Percentiles rank a stretch among this genome's conserved stretches.
Conservation (phyloP, 495 filamentous ascomycete species). For the Pyronema omphalodes region DNA sequence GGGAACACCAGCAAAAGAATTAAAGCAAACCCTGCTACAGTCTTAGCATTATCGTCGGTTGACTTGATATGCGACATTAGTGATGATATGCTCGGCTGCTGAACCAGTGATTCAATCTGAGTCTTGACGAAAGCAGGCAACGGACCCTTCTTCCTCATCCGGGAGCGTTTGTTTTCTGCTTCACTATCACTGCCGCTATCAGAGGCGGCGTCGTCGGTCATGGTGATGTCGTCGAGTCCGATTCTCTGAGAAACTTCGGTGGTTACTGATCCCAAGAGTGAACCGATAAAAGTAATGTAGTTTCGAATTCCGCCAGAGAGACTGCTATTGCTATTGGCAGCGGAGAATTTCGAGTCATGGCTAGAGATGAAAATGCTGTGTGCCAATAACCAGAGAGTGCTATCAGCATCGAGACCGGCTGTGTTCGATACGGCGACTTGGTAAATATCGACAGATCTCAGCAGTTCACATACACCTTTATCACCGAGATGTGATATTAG, state of each 20-base stretch:
- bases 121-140: constrained; percentile 40
- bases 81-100: constrained; percentile 30
- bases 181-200: constrained; percentile 10
- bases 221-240: constrained; percentile 32
- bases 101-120: constrained; percentile 43
- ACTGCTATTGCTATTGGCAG: constrained; percentile 1
- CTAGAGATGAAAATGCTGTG: constrained; percentile 64
- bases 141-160: constrained; percentile 15
- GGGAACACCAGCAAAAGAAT: constrained; percentile 79
- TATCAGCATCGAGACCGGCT: neutral
- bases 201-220: constrained; percentile 17
- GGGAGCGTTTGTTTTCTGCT: neutral
- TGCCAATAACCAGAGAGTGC: constrained; percentile 54
- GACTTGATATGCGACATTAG: constrained; percentile 23
- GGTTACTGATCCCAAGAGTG: constrained; percentile 42
- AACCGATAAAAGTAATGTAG: constrained; percentile 49
- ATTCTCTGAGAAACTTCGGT: constrained; percentile 37
- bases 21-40: constrained; percentile 71
- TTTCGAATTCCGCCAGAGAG: constrained; percentile 21
- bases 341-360: constrained; percentile 26
- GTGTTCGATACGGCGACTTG: neutral
- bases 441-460: neutral
- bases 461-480: constrained; percentile 27
- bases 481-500: constrained; percentile 28
- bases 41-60: constrained; percentile 36